Conservation (phyloP, 768 basidiomycete species). For the Sarcodon sp. region DNA sequence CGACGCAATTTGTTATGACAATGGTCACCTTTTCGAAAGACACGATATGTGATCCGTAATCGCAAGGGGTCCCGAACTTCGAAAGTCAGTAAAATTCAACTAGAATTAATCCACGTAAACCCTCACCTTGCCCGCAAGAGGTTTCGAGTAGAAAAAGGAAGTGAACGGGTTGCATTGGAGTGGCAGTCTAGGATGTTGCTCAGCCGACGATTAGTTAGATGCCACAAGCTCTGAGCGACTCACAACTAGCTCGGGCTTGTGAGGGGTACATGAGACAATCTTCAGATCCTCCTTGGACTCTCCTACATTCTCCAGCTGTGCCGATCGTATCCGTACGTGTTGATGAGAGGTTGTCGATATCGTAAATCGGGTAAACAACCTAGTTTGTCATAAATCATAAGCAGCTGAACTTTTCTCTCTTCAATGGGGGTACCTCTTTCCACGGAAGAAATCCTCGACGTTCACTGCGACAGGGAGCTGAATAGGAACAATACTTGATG, state of each 20-base stretch:
- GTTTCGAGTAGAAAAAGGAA: conserved; percentile 77
- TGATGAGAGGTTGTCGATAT: conserved; percentile 73
- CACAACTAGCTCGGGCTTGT: conserved; percentile 36
- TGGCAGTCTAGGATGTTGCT: conserved; percentile 43
- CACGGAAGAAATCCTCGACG: conserved; percentile 94
- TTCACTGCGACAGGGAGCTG: conserved; percentile 83
- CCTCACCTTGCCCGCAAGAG: conserved; percentile 42
- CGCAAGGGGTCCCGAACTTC: conserved; percentile 50
- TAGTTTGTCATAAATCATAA: conserved; percentile 15
- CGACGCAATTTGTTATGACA: neutral
- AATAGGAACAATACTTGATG: conserved; percentile 45
- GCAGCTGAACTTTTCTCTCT: neutral
- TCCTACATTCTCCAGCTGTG: conserved; percentile 34
- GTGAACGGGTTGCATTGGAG: conserved; percentile 61
- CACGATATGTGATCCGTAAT: conserved; percentile 63
- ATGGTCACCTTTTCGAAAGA: conserved; percentile 66
- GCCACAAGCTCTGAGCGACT: conserved; percentile 9
- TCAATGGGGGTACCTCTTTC: conserved; percentile 41
- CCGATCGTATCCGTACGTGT: conserved; percentile 62
- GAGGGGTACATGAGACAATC: conserved; percentile 34
- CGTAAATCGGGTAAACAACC: conserved; percentile 85
- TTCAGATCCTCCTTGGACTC: conserved; percentile 33
- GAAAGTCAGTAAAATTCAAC: conserved; percentile 1
- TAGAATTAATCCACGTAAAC: neutral
- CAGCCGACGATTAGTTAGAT: conserved; percentile 1